Conservation (phyloP, 495 filamentous ascomycete genomes). For the Aspergillus ostianus region DNA sequence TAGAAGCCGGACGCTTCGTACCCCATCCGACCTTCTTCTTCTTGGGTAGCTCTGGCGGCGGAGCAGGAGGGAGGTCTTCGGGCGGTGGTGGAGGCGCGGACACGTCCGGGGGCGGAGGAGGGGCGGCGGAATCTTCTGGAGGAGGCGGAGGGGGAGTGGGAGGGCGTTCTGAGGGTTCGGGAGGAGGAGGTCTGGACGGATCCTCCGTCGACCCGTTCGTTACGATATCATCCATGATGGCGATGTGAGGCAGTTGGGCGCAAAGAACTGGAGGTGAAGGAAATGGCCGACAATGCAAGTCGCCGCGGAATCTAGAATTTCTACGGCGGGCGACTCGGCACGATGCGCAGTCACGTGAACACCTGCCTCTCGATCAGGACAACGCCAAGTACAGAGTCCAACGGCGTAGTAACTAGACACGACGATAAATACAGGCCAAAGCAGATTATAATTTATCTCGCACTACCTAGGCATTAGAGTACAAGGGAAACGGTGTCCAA, state of each 20-base stretch:
- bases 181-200: slow-evolving; percentile 27
- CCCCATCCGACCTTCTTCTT: slow-evolving; percentile 62
- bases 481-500: slow-evolving; percentile 29
- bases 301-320: slow-evolving; percentile 17
- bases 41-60: slow-evolving; percentile 36
- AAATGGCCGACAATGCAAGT: slow-evolving; percentile 1
- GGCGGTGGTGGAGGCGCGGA: slow-evolving; percentile 57
- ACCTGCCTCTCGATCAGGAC: neutral
- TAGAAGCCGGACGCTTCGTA: slow-evolving; percentile 32
- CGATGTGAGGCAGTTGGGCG: neutral
- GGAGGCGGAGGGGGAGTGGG: slow-evolving; percentile 57
- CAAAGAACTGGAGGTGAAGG: slow-evolving; percentile 1
- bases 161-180: slow-evolving; percentile 39
- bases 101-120: slow-evolving; percentile 45
- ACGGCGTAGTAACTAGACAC: neutral
- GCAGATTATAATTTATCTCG: neutral
- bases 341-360: slow-evolving; percentile 17
- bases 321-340: slow-evolving; percentile 13
- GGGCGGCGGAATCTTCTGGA: slow-evolving; percentile 43
- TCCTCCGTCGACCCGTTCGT: slow-evolving; percentile 23
- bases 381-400: neutral
- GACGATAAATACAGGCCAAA: neutral
- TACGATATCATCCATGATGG: slow-evolving; percentile 29
- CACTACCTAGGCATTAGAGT: slow-evolving; percentile 25
- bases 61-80: slow-evolving; percentile 52